These are phyloP conservation scores for Theobroma grandiflorum DNA, from an alignment of 441 rosid genomes.

Conservation along the genomic window DNA sequence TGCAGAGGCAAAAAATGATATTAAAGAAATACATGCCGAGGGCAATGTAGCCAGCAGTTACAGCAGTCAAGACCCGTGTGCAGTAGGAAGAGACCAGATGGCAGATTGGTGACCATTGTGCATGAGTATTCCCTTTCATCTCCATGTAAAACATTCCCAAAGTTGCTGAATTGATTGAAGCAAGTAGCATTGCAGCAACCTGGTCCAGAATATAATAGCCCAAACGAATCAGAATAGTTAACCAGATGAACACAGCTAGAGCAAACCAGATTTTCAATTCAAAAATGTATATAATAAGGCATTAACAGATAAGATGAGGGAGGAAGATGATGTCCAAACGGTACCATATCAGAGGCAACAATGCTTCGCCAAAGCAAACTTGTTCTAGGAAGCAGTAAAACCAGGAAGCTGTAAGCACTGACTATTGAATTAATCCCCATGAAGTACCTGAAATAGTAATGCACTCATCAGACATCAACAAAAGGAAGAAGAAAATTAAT, in stretches of 20 bases:
- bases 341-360: neutral
- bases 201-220: neutral
- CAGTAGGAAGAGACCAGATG: neutral
- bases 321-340: neutral
- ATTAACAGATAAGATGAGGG: neutral
- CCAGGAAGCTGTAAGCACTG: neutral
- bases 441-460: neutral
- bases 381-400: neutral
- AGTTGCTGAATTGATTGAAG: neutral
- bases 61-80: neutral
- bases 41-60: neutral
- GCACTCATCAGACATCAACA: neutral
- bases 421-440: neutral
- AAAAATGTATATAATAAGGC: neutral
- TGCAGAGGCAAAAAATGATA: neutral
- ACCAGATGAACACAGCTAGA: no score
- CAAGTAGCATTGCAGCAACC: neutral
- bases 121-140: constrained; percentile 14
- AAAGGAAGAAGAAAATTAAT: neutral
- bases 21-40: neutral
- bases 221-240: neutral
- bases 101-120: neutral
- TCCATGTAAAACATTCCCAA: constrained; percentile 17
- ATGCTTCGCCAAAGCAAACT: constrained; percentile 10
- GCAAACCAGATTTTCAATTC: no score